Conservation (phyloP, 805 yeast genomes). For the Spathaspora sp. region DNA sequence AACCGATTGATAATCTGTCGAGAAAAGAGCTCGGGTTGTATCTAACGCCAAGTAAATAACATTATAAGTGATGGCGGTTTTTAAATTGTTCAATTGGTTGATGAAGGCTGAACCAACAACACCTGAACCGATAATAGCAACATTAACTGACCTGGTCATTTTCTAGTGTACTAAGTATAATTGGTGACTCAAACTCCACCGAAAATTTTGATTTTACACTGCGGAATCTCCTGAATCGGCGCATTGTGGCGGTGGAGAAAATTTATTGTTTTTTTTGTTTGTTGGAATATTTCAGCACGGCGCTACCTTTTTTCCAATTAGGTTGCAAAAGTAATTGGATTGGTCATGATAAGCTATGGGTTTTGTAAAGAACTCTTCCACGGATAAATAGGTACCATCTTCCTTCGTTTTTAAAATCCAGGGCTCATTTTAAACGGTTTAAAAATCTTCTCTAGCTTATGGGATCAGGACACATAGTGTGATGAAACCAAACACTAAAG, state of each 20-base stretch:
- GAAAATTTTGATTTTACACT: not conserved
- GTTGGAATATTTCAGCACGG: not conserved
- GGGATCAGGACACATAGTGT: too few species aligned
- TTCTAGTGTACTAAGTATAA: not conserved
- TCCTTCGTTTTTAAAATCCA: too few species aligned
- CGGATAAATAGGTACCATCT: too few species aligned
- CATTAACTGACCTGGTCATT: conserved; percentile 36
- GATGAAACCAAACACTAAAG: too few species aligned
- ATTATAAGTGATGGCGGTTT: conserved; percentile 63
- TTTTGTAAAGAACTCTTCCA: too few species aligned
- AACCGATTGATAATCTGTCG: conserved; percentile 69
- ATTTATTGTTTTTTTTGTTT: not conserved
- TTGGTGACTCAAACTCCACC: not conserved
- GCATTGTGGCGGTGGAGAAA: not conserved
- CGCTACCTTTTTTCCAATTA: not conserved
- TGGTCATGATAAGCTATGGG: not conserved
- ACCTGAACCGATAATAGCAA: conserved; percentile 69
- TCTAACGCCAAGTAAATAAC: conserved; percentile 75
- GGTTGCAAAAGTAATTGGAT: not conserved
- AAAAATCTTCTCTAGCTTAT: too few species aligned
- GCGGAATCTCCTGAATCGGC: not conserved
- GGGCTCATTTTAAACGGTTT: too few species aligned
- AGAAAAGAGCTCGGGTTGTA: conserved; percentile 63
- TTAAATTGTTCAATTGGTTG: conserved; percentile 66
- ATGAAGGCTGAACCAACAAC: conserved; percentile 93